Percentiles rank a stretch among this genome's conserved stretches.
These are phyloP conservation scores for Cryphonectria japonica DNA, from an alignment of 2,329 filamentous ascomycete species.

Conservation along the genomic window DNA sequence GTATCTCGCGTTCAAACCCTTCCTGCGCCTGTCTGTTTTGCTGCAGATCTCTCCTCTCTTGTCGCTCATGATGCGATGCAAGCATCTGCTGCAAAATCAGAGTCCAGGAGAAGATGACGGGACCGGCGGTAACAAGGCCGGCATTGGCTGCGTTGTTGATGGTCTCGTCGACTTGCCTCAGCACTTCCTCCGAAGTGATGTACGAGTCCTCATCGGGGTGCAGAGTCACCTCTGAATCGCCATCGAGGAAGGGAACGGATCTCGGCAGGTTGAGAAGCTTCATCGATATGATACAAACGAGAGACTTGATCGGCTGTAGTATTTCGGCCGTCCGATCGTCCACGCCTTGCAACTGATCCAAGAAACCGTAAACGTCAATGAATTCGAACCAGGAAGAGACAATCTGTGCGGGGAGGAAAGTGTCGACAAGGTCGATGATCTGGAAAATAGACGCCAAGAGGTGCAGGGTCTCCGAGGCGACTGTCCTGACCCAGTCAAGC, in stretches of 20 bases:
- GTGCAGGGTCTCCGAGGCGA: slow-evolving; percentile 73
- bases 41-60: slow-evolving; percentile 62
- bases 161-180: slow-evolving; percentile 75
- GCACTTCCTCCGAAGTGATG: slow-evolving; percentile 68
- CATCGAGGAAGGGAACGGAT: slow-evolving; percentile 60
- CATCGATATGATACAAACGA: slow-evolving; percentile 72
- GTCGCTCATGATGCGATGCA: slow-evolving; percentile 63
- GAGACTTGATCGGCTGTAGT: slow-evolving; percentile 67
- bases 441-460: slow-evolving; percentile 75
- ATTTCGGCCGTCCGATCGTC: slow-evolving; percentile 53
- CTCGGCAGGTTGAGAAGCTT: slow-evolving; percentile 69
- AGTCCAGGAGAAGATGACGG: slow-evolving; percentile 81
- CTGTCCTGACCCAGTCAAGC: slow-evolving; percentile 62
- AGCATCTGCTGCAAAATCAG: slow-evolving; percentile 74
- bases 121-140: slow-evolving; percentile 66
- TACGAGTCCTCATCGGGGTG: slow-evolving; percentile 58
- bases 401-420: slow-evolving; percentile 60
- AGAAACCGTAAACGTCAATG: slow-evolving; percentile 69
- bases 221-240: slow-evolving; percentile 45
- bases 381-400: slow-evolving; percentile 76
- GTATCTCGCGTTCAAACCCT: slow-evolving; percentile 55
- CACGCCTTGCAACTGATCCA: slow-evolving; percentile 65
- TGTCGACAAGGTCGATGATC: slow-evolving; percentile 61
- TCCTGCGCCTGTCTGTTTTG: slow-evolving; percentile 63
- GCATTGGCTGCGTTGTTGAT: slow-evolving; percentile 63